Evolutionary conservation across 495 filamentous ascomycete species (phyloP), one percentile per base, ranked within the genome.

Genomic region (Lichenothelia convexa): DNA sequence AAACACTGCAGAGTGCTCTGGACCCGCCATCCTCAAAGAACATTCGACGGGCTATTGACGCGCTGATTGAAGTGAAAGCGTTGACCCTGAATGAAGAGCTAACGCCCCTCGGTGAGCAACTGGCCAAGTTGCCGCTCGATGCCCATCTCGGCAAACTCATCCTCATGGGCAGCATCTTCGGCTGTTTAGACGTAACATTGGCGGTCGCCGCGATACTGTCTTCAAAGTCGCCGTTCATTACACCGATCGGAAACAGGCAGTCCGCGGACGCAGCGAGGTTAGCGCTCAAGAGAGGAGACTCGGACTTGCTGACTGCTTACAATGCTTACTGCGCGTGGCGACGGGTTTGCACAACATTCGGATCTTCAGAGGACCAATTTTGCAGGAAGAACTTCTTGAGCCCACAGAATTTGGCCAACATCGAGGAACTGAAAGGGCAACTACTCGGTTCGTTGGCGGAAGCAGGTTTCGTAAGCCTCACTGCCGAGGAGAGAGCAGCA

Each of bases 71-170:
- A 51, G 87, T 93, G 18, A 80, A 84, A 51, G 89, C 89, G 3
- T 67, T 97, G 21, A 93, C 80, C 1, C 49, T 63, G 17, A 51
- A 62, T 1, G 87, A 95, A 54, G 79, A 83, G 32, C 64, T 97
- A 18, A 97, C 89, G 1, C 69, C 83, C 3, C 63, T 97, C 11
- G 89, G 89, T 18, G 57, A 70, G 26, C 86, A 94, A 48, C 61
- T 97, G 21, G 82, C 85, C 6, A 80, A 81, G 35, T 53, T 97
- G 7, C 89, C 89, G 13, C 62, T 97, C 4, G 89, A 97, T 48
- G 85, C 93, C 3, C 89, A 89, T 53, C 67, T 97, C 0, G 87
- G 89, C 8, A 97, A 97, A 51, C 65, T 97, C 17, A 78, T 93
- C 19, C 65, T 97, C 5, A 65, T 87, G 18, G 82, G 81, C 0